Conservation (phyloP, 1,284 basidiomycete species). For the Irpex rosettiformis region DNA sequence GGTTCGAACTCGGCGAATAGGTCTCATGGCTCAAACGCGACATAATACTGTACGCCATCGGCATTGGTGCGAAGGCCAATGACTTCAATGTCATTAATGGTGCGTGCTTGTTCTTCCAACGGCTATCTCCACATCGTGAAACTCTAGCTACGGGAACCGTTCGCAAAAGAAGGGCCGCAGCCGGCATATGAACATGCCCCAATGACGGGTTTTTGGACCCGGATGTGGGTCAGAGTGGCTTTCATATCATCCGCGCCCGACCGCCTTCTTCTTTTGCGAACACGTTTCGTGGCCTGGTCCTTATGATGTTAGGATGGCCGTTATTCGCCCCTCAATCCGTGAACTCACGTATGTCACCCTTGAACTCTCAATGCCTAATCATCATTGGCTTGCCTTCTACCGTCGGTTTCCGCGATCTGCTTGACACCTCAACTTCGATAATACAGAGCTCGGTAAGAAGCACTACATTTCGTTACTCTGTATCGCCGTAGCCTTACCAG, state of each 20-base stretch:
- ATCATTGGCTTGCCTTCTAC: not conserved
- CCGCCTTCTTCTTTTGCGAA: not conserved
- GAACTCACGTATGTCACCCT: not conserved
- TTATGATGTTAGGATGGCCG: not conserved
- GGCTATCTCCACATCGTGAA: not conserved
- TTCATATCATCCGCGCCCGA: not conserved
- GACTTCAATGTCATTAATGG: conserved; percentile 63
- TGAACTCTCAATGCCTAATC: not conserved
- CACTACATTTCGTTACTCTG: not conserved
- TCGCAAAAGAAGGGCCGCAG: not conserved
- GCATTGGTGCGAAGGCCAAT: conserved; percentile 67
- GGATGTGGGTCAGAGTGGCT: not conserved
- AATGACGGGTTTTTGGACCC: not conserved
- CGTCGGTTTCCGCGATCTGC: not conserved
- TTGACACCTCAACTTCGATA: conserved; percentile 2
- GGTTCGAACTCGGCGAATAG: conserved; percentile 30
- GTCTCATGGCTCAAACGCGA: conserved; percentile 73
- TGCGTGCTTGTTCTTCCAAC: conserved; percentile 26
- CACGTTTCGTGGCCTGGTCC: not conserved
- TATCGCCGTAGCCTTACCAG: conserved; percentile 6
- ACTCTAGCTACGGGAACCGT: not conserved
- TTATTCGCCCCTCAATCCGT: not conserved
- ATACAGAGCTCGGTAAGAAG: conserved; percentile 25
- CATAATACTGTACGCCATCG: conserved; percentile 62
- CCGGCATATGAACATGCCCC: not conserved